Conservation (phyloP, 441 rosid genomes). For the Populus hybrid region DNA sequence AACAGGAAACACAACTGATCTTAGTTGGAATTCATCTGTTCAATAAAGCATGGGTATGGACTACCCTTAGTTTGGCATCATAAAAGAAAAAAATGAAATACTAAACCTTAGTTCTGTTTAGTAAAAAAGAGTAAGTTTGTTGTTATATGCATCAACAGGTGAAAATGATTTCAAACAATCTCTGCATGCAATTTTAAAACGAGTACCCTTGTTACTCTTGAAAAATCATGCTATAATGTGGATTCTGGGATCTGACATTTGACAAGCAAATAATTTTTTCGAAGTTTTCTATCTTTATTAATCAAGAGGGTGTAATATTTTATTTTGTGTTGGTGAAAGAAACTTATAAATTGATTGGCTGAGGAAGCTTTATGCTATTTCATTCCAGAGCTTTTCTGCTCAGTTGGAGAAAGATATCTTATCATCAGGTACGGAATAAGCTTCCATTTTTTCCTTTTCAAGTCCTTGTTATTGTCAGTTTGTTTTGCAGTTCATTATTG, state of each 20-base stretch:
- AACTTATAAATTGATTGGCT: conserved; percentile 17
- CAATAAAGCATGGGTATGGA: background rate
- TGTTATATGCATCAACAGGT: background rate
- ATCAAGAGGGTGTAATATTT: background rate
- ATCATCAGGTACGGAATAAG: conserved; percentile 57
- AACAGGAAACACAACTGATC: background rate
- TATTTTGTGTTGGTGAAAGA: background rate
- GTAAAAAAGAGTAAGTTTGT: background rate
- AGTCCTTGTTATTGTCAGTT: background rate
- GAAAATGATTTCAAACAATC: background rate
- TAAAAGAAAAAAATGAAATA: background rate
- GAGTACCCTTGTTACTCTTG: background rate
- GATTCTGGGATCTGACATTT: background rate
- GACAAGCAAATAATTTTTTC: background rate
- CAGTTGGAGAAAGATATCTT: conserved; percentile 94
- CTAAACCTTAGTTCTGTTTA: background rate
- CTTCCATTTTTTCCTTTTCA: background rate
- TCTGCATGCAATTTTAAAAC: background rate
- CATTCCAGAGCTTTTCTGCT: conserved; percentile 89
- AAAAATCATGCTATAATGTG: background rate
- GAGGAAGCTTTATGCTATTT: conserved; percentile 17
- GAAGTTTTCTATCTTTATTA: background rate
- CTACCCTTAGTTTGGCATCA: background rate
- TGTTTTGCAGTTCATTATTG: conserved; percentile 10
- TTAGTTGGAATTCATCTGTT: background rate